These are phyloP conservation scores for Citrus medica DNA, from an alignment of 345 rosid species.

Conservation along the genomic window DNA sequence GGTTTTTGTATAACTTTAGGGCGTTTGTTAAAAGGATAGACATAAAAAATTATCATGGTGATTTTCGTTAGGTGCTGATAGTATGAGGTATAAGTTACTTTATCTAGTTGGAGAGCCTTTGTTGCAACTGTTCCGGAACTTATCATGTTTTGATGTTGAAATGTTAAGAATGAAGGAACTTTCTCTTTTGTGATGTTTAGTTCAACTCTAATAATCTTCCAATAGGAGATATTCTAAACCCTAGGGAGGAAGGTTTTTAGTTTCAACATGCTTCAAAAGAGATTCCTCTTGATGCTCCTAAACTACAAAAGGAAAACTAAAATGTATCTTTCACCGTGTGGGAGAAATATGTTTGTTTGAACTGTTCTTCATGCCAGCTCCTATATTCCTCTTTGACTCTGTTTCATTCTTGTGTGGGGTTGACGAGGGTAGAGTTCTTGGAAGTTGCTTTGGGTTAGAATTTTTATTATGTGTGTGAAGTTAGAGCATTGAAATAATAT, in stretches of 20 bases:
- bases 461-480: not conserved
- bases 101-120: not conserved
- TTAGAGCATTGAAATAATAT: not conserved
- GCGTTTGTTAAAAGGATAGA: not conserved
- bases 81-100: not conserved
- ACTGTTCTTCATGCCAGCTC: not conserved
- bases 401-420: not conserved
- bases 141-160: not conserved
- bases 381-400: not conserved
- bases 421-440: not conserved
- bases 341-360: not conserved
- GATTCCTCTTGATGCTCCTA: not conserved
- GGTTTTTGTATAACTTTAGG: not conserved
- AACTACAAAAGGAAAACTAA: too few species aligned
- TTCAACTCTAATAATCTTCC: not conserved
- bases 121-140: not conserved
- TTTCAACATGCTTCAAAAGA: not conserved
- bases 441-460: not conserved
- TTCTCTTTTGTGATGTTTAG: not conserved
- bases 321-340: not conserved
- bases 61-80: not conserved
- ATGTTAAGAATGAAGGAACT: not conserved
- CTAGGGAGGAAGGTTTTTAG: not conserved
- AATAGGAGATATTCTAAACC: not conserved
- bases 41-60: not conserved